Conservation (phyloP, 352 stramenopile genomes). For the Peronosclerospora sorghi region DNA sequence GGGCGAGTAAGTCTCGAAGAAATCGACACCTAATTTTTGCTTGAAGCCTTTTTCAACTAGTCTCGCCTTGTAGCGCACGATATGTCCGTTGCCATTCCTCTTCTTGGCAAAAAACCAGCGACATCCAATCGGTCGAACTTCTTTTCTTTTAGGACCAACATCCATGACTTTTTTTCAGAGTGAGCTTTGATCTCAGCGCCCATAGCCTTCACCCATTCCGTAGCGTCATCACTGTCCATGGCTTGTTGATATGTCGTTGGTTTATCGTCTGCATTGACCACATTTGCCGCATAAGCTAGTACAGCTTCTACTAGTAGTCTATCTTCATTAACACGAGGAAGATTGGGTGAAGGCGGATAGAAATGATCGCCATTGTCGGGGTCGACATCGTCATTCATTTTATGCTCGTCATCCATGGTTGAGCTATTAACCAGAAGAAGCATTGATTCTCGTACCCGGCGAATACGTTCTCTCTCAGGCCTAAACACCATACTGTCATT, state of each 20-base stretch:
- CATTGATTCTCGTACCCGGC: background rate
- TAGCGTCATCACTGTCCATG: constrained; percentile 1
- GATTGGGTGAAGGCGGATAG: background rate
- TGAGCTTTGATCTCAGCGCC: background rate
- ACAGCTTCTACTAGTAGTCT: background rate
- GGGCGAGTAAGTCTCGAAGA: constrained; percentile 5
- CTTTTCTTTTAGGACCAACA: background rate
- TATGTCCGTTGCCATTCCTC: background rate
- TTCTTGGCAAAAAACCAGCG: constrained; percentile 4
- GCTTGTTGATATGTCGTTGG: constrained; percentile 5
- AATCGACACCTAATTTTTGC: constrained; percentile 4
- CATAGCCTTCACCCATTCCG: background rate
- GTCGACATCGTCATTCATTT: no score
- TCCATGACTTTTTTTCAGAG: background rate
- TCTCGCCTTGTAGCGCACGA: background rate
- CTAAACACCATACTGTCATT: background rate
- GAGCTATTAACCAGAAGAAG: background rate
- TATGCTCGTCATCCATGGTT: no score
- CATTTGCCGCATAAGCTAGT: background rate
- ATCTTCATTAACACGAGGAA: background rate
- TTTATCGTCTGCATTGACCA: background rate
- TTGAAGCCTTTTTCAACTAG: constrained; percentile 1
- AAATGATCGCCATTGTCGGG: no score
- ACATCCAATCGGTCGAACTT: background rate
- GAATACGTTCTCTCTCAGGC: no score